Percentiles rank a stretch among this genome's conserved stretches.
These are phyloP conservation scores for Sphagnum contortum DNA, from an alignment of 225 moss, liverwort and hornwort genomes.

Conservation along the genomic window DNA sequence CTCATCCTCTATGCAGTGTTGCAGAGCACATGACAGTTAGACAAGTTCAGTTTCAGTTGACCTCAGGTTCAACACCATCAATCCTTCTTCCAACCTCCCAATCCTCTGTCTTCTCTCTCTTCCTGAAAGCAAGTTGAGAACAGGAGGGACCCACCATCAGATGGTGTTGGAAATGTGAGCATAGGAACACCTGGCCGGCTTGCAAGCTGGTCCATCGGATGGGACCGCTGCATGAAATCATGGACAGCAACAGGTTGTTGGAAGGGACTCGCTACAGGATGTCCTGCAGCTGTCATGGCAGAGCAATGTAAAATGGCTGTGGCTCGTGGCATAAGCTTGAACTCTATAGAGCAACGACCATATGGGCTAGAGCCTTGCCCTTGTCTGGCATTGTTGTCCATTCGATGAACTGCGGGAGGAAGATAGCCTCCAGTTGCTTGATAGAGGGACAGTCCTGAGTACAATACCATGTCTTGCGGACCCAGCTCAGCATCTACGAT, in stretches of 20 bases:
- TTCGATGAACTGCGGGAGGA: conserved; percentile 72
- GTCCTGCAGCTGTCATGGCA: conserved; percentile 80
- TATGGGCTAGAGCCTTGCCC: conserved; percentile 31
- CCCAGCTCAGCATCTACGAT: conserved; percentile 80
- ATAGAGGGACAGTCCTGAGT: conserved; percentile 71
- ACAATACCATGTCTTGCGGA: conserved; percentile 79
- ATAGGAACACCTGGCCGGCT: conserved; percentile 63
- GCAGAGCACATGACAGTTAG: too few relatives aligned
- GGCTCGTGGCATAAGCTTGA: conserved; percentile 89
- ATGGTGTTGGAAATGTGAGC: conserved; percentile 58
- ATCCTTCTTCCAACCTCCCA: too few relatives aligned
- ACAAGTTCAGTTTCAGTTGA: too few relatives aligned
- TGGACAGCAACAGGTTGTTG: conserved; percentile 71
- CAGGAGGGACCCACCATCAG: conserved; percentile 50
- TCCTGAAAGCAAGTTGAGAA: not conserved
- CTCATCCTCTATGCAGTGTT: too few relatives aligned
- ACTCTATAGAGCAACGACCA: conserved; percentile 81
- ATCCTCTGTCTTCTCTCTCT: too few relatives aligned
- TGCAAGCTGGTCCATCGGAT: conserved; percentile 94
- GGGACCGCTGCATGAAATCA: conserved; percentile 92
- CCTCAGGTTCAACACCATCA: too few relatives aligned
- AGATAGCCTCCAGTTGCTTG: conserved; percentile 85
- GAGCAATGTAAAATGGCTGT: conserved; percentile 84
- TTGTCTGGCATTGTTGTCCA: conserved; percentile 51
- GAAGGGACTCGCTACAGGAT: conserved; percentile 66